phyloP scores from a whole-genome alignment of 2,329 filamentous ascomycete species.

The Trichophyton simii region DNA sequence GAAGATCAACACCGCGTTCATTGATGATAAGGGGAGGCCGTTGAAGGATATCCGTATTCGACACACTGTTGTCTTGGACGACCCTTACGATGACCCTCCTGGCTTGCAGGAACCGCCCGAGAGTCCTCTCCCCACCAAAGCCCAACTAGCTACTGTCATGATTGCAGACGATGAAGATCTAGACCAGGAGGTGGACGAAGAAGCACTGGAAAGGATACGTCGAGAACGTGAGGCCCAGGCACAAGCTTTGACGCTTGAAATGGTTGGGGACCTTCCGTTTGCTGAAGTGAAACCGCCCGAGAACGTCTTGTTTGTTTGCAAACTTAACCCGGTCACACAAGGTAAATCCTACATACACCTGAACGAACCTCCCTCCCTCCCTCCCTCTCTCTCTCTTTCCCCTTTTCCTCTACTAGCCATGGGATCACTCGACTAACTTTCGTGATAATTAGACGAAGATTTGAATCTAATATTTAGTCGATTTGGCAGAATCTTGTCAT shows the following conservation, averaged over 20 bases:
- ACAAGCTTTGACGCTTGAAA: constrained; percentile 87
- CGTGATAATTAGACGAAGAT: constrained; percentile 55
- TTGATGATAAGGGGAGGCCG: constrained; percentile 73
- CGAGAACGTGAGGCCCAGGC: constrained; percentile 84
- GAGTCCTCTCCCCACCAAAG: constrained; percentile 69
- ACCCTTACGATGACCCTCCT: constrained; percentile 73
- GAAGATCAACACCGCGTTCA: constrained; percentile 81
- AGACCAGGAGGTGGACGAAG: constrained; percentile 66
- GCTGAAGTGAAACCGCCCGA: constrained; percentile 95
- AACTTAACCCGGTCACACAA: constrained; percentile 89
- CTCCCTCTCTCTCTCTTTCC: too few relatives aligned
- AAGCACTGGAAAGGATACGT: constrained; percentile 63
- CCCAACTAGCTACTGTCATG: constrained; percentile 78
- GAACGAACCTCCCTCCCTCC: background rate
- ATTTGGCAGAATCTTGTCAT: constrained; percentile 88
- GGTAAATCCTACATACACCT: constrained; percentile 26
- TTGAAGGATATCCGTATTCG: constrained; percentile 90
- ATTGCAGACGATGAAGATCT: constrained; percentile 82
- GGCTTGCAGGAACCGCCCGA: constrained; percentile 63
- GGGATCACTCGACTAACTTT: constrained; percentile 11
- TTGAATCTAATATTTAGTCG: constrained; percentile 92
- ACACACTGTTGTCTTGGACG: constrained; percentile 83
- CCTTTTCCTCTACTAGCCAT: background rate
- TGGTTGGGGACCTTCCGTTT: constrained; percentile 95
- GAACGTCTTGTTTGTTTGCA: constrained; percentile 96